A percentile compares a stretch with the other conserved stretches of the same genome.
Conservation (phyloP, 768 basidiomycete species). For the Boletus rex-veris region DNA sequence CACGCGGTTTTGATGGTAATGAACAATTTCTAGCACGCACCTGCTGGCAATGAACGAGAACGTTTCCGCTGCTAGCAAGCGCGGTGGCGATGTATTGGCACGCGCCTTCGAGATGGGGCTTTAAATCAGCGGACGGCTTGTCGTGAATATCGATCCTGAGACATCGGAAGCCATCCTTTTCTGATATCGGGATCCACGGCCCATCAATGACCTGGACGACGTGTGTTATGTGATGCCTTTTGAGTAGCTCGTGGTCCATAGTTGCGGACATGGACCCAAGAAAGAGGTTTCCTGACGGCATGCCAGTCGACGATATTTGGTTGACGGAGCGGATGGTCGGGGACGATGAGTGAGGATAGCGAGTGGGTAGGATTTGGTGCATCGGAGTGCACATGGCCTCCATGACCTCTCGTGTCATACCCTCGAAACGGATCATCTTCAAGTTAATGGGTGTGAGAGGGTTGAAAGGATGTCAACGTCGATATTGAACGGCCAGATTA, state of each 20-base stretch:
- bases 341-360: slow-evolving; percentile 17
- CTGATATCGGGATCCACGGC: slow-evolving; percentile 54
- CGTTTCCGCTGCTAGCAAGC: slow-evolving; percentile 56
- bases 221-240: slow-evolving; percentile 48
- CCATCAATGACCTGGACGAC: slow-evolving; percentile 67
- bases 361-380: slow-evolving; percentile 62
- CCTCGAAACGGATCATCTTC: slow-evolving; percentile 78
- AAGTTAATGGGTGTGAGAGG: background rate
- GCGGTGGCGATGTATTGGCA: slow-evolving; percentile 64
- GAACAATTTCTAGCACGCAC: slow-evolving; percentile 35
- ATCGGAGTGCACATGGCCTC: slow-evolving; percentile 85
- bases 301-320: slow-evolving; percentile 2
- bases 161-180: slow-evolving; percentile 47
- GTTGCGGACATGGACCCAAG: slow-evolving; percentile 64
- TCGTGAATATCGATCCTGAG: slow-evolving; percentile 71
- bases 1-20: background rate
- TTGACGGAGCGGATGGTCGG: slow-evolving; percentile 17
- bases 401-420: slow-evolving; percentile 68
- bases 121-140: slow-evolving; percentile 55
- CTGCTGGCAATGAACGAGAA: slow-evolving; percentile 83
- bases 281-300: slow-evolving; percentile 53
- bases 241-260: slow-evolving; percentile 53
- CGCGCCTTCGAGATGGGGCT: slow-evolving; percentile 64
- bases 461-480: background rate
- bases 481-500: slow-evolving; percentile 1